These are phyloP conservation scores for Cladosporium sphaerospermum DNA, from an alignment of 2,329 filamentous ascomycete species.

Conservation along the genomic window DNA sequence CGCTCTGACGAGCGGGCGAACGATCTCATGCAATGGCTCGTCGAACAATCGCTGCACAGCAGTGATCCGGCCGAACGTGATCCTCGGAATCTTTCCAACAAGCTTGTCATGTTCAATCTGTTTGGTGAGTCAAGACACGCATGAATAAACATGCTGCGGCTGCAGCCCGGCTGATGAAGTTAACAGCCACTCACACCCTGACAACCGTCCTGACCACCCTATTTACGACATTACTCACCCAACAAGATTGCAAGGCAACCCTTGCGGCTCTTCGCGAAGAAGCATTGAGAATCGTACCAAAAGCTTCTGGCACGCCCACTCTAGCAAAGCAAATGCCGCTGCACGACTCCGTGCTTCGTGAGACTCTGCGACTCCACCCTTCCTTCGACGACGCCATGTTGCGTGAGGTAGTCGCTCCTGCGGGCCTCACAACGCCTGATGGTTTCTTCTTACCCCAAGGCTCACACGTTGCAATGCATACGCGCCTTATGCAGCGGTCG, in stretches of 20 bases:
- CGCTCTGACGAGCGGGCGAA: not conserved
- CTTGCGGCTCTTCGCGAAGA: slow-evolving; percentile 12
- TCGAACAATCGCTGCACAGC: slow-evolving; percentile 4
- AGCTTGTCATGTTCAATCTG: slow-evolving; percentile 12
- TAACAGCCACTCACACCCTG: slow-evolving; percentile 4
- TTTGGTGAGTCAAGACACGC: slow-evolving; percentile 2
- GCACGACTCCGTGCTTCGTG: slow-evolving; percentile 19
- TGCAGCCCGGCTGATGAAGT: too few relatives aligned
- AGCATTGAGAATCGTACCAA: slow-evolving; percentile 6
- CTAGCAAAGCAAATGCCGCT: slow-evolving; percentile 13
- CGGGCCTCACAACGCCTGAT: slow-evolving; percentile 17
- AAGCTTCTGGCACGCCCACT: not conserved
- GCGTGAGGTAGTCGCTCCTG: slow-evolving; percentile 14
- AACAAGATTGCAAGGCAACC: not conserved
- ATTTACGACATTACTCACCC: slow-evolving; percentile 8
- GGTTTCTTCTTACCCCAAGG: slow-evolving; percentile 17
- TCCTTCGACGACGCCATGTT: slow-evolving; percentile 18
- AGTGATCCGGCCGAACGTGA: not conserved
- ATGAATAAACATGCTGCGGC: too few relatives aligned
- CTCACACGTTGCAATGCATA: slow-evolving; percentile 8
- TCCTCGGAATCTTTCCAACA: slow-evolving; percentile 4
- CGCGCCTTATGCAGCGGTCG: slow-evolving; percentile 8
- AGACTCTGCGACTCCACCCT: slow-evolving; percentile 16
- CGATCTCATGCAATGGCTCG: slow-evolving; percentile 15
- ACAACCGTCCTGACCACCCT: slow-evolving; percentile 5